phyloP scores from a whole-genome alignment of 306 rosid genomes.

The Canavalia ensiformis region DNA sequence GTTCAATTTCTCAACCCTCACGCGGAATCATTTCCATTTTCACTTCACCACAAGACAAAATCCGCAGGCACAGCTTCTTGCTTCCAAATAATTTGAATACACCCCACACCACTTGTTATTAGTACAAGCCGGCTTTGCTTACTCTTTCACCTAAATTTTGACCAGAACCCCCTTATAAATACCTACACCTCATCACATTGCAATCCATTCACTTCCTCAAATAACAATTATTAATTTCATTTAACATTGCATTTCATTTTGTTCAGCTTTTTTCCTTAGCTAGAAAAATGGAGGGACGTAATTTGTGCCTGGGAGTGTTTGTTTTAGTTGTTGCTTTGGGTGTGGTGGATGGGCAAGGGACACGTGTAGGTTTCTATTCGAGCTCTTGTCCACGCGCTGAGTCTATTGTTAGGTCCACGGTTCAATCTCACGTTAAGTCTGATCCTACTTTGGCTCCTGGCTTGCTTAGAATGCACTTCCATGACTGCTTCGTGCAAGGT shows the following conservation, averaged over 20 bases:
- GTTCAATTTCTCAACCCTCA: not conserved
- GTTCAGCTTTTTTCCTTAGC: too few relatives aligned
- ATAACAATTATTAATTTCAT: not conserved
- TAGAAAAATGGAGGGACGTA: slow-evolving; percentile 13
- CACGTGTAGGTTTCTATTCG: slow-evolving; percentile 52
- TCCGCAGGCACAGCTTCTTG: not conserved
- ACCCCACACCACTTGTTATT: not conserved
- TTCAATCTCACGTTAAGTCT: slow-evolving; percentile 46
- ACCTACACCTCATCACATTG: not conserved
- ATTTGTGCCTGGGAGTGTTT: not conserved
- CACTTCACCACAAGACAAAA: not conserved
- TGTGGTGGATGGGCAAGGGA: slow-evolving; percentile 43
- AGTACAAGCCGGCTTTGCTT: slow-evolving; percentile 22
- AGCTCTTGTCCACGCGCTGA: slow-evolving; percentile 54
- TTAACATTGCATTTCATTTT: not conserved
- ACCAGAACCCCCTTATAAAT: slow-evolving; percentile 20
- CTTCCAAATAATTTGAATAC: too few relatives aligned
- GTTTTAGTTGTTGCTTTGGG: slow-evolving; percentile 16
- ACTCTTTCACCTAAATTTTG: not conserved
- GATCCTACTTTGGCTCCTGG: slow-evolving; percentile 54
- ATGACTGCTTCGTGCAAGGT: slow-evolving; percentile 64
- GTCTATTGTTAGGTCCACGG: slow-evolving; percentile 56
- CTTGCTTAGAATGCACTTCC: slow-evolving; percentile 61
- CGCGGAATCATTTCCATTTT: slow-evolving; percentile 13
- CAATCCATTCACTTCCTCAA: not conserved